Conservation (phyloP, 768 basidiomycete genomes). For the Hydnum rufescens region DNA sequence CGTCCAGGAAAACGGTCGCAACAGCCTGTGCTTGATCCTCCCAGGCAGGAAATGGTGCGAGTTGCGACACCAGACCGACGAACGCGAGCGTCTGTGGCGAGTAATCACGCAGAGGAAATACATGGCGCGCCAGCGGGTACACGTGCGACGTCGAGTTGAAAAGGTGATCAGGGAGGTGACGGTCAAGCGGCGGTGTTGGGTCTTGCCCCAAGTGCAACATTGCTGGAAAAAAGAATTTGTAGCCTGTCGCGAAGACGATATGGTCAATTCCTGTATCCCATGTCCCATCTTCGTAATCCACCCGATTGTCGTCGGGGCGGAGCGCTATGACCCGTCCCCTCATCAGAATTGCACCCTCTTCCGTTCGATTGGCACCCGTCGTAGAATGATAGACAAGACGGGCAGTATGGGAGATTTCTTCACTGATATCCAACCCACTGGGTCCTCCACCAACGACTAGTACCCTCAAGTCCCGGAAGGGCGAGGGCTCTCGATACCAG, state of each 20-base stretch:
- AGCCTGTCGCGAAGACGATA: conserved; percentile 63
- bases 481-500: conserved; percentile 38
- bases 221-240: conserved; percentile 44
- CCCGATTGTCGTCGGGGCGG: conserved; percentile 20
- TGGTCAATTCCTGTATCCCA: conserved; percentile 34
- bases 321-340: conserved; percentile 4
- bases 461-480: conserved; percentile 21
- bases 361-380: neutral
- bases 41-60: conserved; percentile 55
- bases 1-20: neutral
- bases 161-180: conserved; percentile 27
- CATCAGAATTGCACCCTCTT: no score
- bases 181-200: neutral
- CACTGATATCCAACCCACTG: conserved; percentile 46
- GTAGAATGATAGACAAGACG: conserved; percentile 19
- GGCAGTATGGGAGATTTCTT: conserved; percentile 27
- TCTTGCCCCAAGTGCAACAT: conserved; percentile 23
- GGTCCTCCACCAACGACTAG: conserved; percentile 35
- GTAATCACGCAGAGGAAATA: conserved; percentile 38
- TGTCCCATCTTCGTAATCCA: conserved; percentile 40
- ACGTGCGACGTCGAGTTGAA: conserved; percentile 46
- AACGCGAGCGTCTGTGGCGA: conserved; percentile 40
- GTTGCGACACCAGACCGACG: conserved; percentile 35
- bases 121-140: conserved; percentile 49
- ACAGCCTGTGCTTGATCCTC: conserved; percentile 55